phyloP scores from a whole-genome alignment of 257 asterid genomes.

The Solanum ossicruentum region DNA sequence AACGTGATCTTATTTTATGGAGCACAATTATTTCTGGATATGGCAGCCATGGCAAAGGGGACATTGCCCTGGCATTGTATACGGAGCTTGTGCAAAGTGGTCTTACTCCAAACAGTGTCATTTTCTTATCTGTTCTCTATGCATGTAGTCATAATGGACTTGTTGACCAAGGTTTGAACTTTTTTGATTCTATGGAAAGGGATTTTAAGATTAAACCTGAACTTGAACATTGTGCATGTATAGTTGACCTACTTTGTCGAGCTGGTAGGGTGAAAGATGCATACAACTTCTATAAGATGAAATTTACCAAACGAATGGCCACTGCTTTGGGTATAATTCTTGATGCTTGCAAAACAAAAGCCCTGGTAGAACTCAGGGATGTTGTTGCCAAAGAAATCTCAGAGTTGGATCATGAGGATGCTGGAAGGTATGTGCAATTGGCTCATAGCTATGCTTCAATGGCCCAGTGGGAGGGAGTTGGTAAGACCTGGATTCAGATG shows the following conservation, averaged over 20 bases:
- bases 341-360: constrained; percentile 49
- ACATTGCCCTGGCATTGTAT: constrained; percentile 53
- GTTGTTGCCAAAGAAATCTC: constrained; percentile 47
- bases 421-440: constrained; percentile 71
- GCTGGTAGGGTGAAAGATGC: constrained; percentile 70
- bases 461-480: constrained; percentile 70
- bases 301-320: constrained; percentile 37
- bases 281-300: constrained; percentile 38
- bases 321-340: constrained; percentile 69
- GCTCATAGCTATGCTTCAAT: constrained; percentile 76
- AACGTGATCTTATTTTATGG: constrained; percentile 58
- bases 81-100: constrained; percentile 31
- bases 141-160: constrained; percentile 86
- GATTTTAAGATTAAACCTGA: constrained; percentile 50
- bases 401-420: constrained; percentile 34
- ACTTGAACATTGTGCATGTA: constrained; percentile 61
- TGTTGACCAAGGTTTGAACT: constrained; percentile 43
- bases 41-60: constrained; percentile 75
- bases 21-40: constrained; percentile 65
- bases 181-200: constrained; percentile 57
- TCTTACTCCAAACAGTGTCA: constrained; percentile 44
- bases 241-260: constrained; percentile 81
- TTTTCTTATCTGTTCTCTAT: constrained; percentile 46
- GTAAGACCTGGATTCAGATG: constrained; percentile 70
- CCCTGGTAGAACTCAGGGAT: constrained; percentile 32